Conservation (phyloP, 495 filamentous ascomycete genomes). For the Sporormia fimetaria region DNA sequence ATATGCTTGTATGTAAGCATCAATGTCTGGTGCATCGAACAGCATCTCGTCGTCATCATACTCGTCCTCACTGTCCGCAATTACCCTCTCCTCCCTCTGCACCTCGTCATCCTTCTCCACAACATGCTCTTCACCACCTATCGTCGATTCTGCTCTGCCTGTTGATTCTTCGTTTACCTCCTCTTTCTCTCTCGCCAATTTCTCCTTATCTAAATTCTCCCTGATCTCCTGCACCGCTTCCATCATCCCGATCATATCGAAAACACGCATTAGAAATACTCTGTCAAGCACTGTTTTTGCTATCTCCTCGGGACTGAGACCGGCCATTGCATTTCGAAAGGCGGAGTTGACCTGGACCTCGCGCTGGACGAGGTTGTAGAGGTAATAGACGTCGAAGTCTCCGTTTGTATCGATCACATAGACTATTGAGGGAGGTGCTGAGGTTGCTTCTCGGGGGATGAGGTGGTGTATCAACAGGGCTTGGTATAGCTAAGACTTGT, state of each 20-base stretch:
- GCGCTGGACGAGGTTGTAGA: no score
- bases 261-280: no score
- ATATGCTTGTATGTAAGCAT: background rate
- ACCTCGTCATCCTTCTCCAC: no score
- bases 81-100: constrained; percentile 6
- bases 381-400: no score
- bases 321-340: no score
- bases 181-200: background rate
- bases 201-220: background rate
- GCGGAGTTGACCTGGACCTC: no score
- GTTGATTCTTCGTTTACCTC: background rate
- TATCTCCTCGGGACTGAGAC: no score
- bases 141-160: background rate
- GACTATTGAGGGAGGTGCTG: background rate
- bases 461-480: no score
- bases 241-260: no score
- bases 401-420: no score
- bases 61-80: constrained; percentile 31
- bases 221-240: background rate
- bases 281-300: no score
- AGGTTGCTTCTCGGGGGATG: background rate
- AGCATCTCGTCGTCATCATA: constrained; percentile 32
- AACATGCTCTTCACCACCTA: constrained; percentile 1
- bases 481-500: no score
- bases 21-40: constrained; percentile 14